These are phyloP conservation scores for Verbascum thapsus DNA, from an alignment of 257 asterid genomes.

Conservation along the genomic window DNA sequence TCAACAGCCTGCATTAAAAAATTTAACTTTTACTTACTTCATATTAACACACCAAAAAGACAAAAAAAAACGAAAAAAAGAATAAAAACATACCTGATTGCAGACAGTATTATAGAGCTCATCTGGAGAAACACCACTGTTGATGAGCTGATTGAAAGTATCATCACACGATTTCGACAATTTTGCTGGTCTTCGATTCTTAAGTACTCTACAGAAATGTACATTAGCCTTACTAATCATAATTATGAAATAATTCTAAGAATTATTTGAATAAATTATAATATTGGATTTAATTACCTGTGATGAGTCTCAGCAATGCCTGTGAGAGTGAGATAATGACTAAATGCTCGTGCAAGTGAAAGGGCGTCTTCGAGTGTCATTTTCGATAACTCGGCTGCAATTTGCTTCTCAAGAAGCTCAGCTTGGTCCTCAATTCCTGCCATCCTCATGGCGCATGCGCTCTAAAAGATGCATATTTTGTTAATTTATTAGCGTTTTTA, in stretches of 20 bases:
- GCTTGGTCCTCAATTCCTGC: conserved; percentile 92
- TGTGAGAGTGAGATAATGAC: conserved; percentile 86
- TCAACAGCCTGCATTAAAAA: conserved; percentile 69
- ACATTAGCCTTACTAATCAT: conserved; percentile 11
- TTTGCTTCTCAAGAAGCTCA: conserved; percentile 87
- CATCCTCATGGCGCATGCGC: conserved; percentile 89
- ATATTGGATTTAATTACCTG: conserved; percentile 43
- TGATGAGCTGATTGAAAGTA: conserved; percentile 77
- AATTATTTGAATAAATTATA: no score
- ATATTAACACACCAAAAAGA: conserved; percentile 11
- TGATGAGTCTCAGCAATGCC: conserved; percentile 98
- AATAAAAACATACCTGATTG: conserved; percentile 63
- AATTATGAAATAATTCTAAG: no score
- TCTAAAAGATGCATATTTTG: conserved; percentile 43
- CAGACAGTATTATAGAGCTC: conserved; percentile 82
- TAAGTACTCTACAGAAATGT: conserved; percentile 65
- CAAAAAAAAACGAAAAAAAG: not conserved
- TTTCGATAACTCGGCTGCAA: conserved; percentile 71
- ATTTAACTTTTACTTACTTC: conserved; percentile 15
- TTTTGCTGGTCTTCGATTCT: conserved; percentile 52
- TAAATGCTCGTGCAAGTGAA: conserved; percentile 83
- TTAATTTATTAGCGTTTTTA: conserved; percentile 25
- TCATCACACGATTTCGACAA: conserved; percentile 92
- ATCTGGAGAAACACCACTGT: conserved; percentile 77
- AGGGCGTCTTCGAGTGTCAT: conserved; percentile 93